Evolutionary conservation across 768 basidiomycete genomes (phyloP).

Genomic region (Rhodosporidiobolus odoratus): DNA sequence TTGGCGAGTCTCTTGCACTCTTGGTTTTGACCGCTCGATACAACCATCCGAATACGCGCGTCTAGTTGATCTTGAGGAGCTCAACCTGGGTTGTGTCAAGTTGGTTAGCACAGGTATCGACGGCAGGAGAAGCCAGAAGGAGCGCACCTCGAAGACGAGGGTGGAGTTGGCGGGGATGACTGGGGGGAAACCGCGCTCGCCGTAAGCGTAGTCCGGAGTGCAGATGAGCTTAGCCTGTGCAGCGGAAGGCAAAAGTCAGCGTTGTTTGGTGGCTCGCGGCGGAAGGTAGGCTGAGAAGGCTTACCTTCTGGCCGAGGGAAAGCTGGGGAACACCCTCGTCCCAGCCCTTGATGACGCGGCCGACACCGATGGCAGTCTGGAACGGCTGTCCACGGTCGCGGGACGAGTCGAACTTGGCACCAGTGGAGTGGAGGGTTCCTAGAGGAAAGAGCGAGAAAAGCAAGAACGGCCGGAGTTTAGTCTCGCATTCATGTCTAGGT

Average conservation of each 20-base stretch:
- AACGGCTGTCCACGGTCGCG: conserved; percentile 58
- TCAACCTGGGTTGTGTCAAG: conserved; percentile 56
- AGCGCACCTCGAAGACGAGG: conserved; percentile 60
- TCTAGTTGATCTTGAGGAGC: conserved; percentile 64
- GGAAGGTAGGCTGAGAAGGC: neutral
- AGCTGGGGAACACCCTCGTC: conserved; percentile 82
- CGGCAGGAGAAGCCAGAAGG: no score
- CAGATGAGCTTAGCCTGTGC: conserved; percentile 47
- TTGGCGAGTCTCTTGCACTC: no score
- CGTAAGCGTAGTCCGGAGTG: conserved; percentile 65
- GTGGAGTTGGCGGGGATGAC: conserved; percentile 65
- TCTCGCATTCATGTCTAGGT: no score
- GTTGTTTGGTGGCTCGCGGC: neutral
- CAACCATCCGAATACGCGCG: no score
- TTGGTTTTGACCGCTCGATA: no score
- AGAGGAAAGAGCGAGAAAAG: no score
- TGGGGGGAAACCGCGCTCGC: conserved; percentile 66
- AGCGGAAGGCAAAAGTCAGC: neutral
- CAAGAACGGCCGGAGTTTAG: no score
- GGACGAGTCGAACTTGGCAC: conserved; percentile 56
- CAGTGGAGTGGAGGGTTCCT: conserved; percentile 25
- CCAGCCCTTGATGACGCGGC: conserved; percentile 80
- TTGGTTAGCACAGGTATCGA: neutral
- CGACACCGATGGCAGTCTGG: conserved; percentile 63
- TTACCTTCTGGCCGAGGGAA: conserved; percentile 69